Evolutionary conservation across 2,329 filamentous ascomycete genomes (phyloP).

Genomic region (Aspergillus sp.): DNA sequence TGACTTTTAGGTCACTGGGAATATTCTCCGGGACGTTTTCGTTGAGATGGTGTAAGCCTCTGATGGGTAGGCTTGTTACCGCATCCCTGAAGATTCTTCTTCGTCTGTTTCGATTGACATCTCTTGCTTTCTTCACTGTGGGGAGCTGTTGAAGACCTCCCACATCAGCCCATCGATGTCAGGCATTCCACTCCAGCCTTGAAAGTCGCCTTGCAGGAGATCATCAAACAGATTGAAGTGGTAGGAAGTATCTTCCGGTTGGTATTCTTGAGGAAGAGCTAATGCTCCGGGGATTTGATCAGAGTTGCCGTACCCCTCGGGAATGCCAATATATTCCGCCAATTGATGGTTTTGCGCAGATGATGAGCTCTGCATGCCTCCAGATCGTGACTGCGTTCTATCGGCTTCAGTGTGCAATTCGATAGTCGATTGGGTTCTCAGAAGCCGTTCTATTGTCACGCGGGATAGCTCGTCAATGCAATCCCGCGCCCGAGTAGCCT

Average conservation of each 20-base stretch:
- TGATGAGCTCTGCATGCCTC: neutral
- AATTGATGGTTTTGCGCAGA: neutral
- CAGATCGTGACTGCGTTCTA: neutral
- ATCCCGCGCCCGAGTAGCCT: conserved; percentile 41
- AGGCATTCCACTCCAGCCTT: conserved; percentile 28
- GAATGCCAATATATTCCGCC: neutral
- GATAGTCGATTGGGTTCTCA: conserved; percentile 12
- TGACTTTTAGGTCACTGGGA: no score
- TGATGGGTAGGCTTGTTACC: no score
- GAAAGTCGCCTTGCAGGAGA: conserved; percentile 25
- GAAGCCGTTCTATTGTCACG: conserved; percentile 29
- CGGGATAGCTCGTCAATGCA: conserved; percentile 33
- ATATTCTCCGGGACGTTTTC: no score
- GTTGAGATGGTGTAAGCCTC: no score
- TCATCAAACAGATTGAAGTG: conserved; percentile 24
- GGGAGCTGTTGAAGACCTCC: conserved; percentile 25
- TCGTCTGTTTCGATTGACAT: neutral
- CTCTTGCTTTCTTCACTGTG: neutral
- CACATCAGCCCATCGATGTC: conserved; percentile 36
- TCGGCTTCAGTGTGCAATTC: neutral
- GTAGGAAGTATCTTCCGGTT: neutral
- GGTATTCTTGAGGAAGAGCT: neutral
- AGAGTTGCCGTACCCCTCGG: neutral
- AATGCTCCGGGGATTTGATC: no score
- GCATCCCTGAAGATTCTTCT: neutral